Evolutionary conservation across 1,284 basidiomycete genomes (phyloP).

Genomic region (Meira nashicola): DNA sequence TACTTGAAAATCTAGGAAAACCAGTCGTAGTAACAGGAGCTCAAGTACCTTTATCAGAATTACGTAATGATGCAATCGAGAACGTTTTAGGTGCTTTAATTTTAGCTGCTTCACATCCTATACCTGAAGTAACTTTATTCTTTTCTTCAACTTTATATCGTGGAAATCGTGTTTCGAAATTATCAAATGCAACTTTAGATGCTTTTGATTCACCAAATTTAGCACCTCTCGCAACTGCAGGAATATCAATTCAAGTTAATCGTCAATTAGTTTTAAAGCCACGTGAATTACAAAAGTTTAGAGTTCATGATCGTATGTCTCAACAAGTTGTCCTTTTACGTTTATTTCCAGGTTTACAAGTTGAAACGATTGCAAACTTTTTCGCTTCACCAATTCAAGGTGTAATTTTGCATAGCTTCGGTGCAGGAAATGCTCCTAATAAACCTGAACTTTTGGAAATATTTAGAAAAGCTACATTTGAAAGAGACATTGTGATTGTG

Average conservation of each 20-base stretch:
- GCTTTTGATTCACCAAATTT: slow-evolving; percentile 85
- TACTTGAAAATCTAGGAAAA: slow-evolving; percentile 85
- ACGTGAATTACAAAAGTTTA: slow-evolving; percentile 69
- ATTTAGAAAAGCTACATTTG: slow-evolving; percentile 68
- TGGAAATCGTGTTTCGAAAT: slow-evolving; percentile 73
- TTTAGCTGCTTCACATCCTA: slow-evolving; percentile 81
- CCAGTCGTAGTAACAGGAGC: slow-evolving; percentile 82
- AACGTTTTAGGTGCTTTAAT: slow-evolving; percentile 70
- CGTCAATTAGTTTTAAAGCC: slow-evolving; percentile 61
- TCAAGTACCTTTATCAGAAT: slow-evolving; percentile 81
- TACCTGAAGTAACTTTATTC: slow-evolving; percentile 73
- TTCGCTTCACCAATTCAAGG: slow-evolving; percentile 41
- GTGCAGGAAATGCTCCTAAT: slow-evolving; percentile 64
- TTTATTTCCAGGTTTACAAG: slow-evolving; percentile 74
- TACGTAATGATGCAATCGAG: slow-evolving; percentile 69
- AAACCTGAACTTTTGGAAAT: slow-evolving; percentile 56
- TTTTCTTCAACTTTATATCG: slow-evolving; percentile 83
- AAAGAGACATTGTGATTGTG: slow-evolving; percentile 77
- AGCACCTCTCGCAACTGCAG: slow-evolving; percentile 73
- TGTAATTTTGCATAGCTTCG: slow-evolving; percentile 81
- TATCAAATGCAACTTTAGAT: slow-evolving; percentile 76
- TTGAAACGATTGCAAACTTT: slow-evolving; percentile 40
- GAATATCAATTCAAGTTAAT: slow-evolving; percentile 67
- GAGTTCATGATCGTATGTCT: slow-evolving; percentile 63
- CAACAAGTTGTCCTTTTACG: slow-evolving; percentile 55